Evolutionary conservation across 768 basidiomycete species (phyloP).

Genomic region (Boletus pseudo-olivaceus): DNA sequence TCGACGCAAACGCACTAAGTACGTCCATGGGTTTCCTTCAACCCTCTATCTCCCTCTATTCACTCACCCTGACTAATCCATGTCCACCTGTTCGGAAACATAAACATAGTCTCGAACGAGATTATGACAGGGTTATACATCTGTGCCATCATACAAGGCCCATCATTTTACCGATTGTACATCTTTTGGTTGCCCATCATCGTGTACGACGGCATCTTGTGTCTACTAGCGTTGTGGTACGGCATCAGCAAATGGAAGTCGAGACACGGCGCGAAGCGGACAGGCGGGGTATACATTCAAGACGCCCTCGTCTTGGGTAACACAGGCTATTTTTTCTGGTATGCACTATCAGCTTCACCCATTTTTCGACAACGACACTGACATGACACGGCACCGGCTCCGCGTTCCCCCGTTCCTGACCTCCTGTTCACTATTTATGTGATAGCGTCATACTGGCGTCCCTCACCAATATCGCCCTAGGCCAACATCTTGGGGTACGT

Average conservation of each 20-base stretch:
- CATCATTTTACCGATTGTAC: background rate
- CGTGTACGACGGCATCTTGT: background rate
- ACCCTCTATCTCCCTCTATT: background rate
- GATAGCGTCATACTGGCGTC: background rate
- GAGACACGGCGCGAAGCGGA: background rate
- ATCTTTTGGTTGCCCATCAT: background rate
- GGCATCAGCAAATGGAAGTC: background rate
- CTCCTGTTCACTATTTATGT: too few species aligned
- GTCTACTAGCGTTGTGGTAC: background rate
- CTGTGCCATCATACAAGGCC: background rate
- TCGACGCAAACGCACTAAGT: background rate
- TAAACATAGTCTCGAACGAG: background rate
- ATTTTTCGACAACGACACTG: background rate
- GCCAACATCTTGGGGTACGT: background rate
- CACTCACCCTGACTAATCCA: background rate
- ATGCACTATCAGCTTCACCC: background rate
- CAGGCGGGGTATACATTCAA: too few species aligned
- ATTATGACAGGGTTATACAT: background rate
- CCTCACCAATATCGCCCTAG: background rate
- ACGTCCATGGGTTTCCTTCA: background rate
- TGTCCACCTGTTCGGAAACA: too few species aligned
- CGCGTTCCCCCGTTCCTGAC: background rate
- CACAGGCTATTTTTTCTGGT: background rate
- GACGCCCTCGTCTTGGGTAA: background rate
- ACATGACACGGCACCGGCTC: background rate